Evolutionary conservation across 345 rosid genomes (phyloP).

Genomic region (Cochlearia excelsa): DNA sequence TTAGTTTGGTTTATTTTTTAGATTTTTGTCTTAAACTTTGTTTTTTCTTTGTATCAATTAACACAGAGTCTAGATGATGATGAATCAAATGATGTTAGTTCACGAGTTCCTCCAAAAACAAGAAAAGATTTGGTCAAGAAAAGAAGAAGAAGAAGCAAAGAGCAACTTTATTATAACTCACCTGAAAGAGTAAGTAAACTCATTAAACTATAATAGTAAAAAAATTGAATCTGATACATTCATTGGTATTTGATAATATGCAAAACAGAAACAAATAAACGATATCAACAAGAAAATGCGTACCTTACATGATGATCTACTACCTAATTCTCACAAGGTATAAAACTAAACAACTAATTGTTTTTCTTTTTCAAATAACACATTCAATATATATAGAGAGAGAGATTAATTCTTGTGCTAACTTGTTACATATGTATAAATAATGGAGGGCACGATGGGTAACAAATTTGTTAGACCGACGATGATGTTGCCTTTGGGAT

Average conservation of each 20-base stretch:
- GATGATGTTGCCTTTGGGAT: slow-evolving; percentile 20
- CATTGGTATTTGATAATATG: neutral
- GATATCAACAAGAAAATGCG: slow-evolving; percentile 71
- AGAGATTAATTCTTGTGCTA: neutral
- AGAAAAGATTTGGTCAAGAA: slow-evolving; percentile 22
- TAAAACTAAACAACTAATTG: neutral
- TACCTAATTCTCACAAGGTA: slow-evolving; percentile 71
- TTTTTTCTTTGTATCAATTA: neutral
- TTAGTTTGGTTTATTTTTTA: slow-evolving; percentile 21
- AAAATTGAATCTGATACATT: slow-evolving; percentile 14
- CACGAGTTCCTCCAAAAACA: slow-evolving; percentile 21
- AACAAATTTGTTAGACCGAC: slow-evolving; percentile 41
- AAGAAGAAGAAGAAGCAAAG: slow-evolving; percentile 7
- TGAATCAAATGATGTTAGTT: slow-evolving; percentile 12
- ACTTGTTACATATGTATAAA: slow-evolving; percentile 7
- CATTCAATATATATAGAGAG: neutral
- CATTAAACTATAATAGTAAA: neutral
- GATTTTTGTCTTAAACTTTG: slow-evolving; percentile 15
- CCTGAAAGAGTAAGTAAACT: slow-evolving; percentile 24
- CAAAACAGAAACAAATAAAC: slow-evolving; percentile 50
- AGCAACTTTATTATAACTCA: neutral
- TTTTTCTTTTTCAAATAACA: neutral
- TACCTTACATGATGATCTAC: slow-evolving; percentile 53
- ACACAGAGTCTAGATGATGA: slow-evolving; percentile 28
- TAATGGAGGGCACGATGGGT: slow-evolving; percentile 36